Evolutionary conservation across 176 grass and related monocot genomes (phyloP), one percentile per base, ranked within the genome.

Genomic region (Eleusine indica): DNA sequence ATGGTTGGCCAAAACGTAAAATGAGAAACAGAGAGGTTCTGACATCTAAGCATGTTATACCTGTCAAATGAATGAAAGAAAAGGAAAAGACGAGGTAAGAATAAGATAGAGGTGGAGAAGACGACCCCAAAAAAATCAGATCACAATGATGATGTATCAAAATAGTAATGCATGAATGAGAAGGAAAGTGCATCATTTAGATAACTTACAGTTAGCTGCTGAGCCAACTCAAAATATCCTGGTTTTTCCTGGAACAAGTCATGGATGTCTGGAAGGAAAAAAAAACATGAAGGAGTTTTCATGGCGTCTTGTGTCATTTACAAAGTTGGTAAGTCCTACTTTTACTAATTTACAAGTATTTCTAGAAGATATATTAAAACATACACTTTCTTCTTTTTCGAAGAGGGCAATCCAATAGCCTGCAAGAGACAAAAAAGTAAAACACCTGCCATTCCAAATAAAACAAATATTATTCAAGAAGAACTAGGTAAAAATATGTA

Each of bases 181-280:
- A 80, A 75, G 66, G 7, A 19, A 84, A 8, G 62, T 52, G 68
- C 75, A 78, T 53, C 14, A 61, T 88, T 84, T 49, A 75, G 74
- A 22, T 25, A 66, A 84, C 80, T 87, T 83, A 99, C 91, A 83
- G 82, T 96, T 63, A 89, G 87, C 69, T 99, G 85, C 56, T 86
- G 92, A 71, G 96, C 91, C 73, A 94, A 81, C 89, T 99, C 89
- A 60, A 99, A 87, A 74, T 96, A 94, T 74, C 91, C 96, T 44
- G 74, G 39, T 74, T 94, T 99, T 42, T 92, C 89, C 73, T 94
- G 76, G 70, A 98, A 89, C 52, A 94, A 63, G 68, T 89, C 74
- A 54, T 74, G 89, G 66, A 99, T 90, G 66, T 89, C 96, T 99
- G 81, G 15, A 83, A 86, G 21, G 52, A 39, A 14, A 37, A 85